Conservation (phyloP, 345 rosid genomes). For the Balakata baccata region DNA sequence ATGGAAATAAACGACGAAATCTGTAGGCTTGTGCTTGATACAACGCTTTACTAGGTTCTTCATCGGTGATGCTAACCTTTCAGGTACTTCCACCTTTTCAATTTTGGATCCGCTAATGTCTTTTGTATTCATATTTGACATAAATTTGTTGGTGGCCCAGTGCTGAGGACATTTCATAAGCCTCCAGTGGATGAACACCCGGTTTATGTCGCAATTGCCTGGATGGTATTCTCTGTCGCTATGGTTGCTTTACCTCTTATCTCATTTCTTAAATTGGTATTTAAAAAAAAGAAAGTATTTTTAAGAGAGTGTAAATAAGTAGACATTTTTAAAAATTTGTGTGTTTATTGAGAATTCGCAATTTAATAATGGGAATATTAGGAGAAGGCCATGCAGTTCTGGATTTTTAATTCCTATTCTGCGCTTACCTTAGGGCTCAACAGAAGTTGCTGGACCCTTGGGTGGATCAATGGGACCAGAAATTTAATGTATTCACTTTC, state of each 20-base stretch:
- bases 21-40: constrained; percentile 8
- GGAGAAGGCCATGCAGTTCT: not conserved
- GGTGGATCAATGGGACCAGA: not conserved
- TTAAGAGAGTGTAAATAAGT: too few relatives aligned
- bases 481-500: not conserved
- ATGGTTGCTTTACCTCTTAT: not conserved
- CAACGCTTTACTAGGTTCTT: constrained; percentile 3
- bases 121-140: constrained; percentile 1
- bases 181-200: not conserved
- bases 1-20: constrained; percentile 4
- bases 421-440: too few relatives aligned
- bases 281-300: too few relatives aligned
- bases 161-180: not conserved
- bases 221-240: not conserved
- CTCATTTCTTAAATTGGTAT: not conserved
- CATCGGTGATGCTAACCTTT: not conserved
- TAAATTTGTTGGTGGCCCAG: not conserved
- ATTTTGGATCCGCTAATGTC: not conserved
- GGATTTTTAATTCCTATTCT: too few relatives aligned
- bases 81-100: constrained; percentile 11
- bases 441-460: not conserved
- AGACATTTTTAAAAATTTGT: too few relatives aligned
- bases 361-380: not conserved
- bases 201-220: not conserved
- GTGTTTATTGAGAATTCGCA: too few relatives aligned